Percentiles rank a stretch among this genome's conserved stretches.
Evolutionary conservation across 2,329 filamentous ascomycete species (phyloP).

Genomic region (Westerdykella ornata): DNA sequence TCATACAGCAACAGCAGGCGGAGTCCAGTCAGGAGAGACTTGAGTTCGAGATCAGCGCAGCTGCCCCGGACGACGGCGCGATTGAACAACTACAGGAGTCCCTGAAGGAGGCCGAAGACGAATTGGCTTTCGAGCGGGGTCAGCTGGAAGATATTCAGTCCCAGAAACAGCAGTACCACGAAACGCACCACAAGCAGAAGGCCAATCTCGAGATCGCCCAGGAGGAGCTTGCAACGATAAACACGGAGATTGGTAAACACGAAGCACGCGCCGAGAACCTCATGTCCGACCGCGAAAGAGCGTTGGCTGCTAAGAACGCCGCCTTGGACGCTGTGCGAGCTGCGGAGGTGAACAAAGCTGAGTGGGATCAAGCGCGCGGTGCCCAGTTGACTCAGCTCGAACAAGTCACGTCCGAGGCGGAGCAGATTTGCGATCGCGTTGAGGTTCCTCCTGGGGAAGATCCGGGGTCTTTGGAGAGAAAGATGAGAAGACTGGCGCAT

Average conservation of each 20-base stretch:
- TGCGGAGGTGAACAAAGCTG: conserved; percentile 24
- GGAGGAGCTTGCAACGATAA: conserved; percentile 17
- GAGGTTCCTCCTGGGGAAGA: conserved; percentile 28
- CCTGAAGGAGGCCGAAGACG: conserved; percentile 52
- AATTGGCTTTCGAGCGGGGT: conserved; percentile 29
- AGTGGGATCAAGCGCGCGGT: conserved; percentile 22
- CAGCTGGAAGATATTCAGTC: conserved; percentile 46
- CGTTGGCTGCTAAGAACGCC: conserved; percentile 36
- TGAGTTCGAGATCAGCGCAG: conserved; percentile 56
- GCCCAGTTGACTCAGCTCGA: conserved; percentile 25
- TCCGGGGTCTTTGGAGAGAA: conserved; percentile 24
- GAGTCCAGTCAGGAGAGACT: conserved; percentile 59
- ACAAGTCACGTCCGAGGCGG: conserved; percentile 14
- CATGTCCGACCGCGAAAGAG: conserved; percentile 23
- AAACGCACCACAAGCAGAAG: conserved; percentile 27
- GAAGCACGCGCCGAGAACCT: conserved; percentile 24
- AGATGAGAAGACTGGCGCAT: conserved; percentile 22
- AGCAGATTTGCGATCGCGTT: conserved; percentile 21
- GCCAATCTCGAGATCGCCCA: conserved; percentile 25
- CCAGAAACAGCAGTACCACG: conserved; percentile 41
- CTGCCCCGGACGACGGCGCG: conserved; percentile 54
- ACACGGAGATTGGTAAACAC: conserved; percentile 23
- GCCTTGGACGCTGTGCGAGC: conserved; percentile 32
- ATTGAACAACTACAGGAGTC: conserved; percentile 41
- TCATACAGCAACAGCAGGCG: conserved; percentile 52